A percentile compares a stretch with the other conserved stretches of the same genome.
These are phyloP conservation scores for Malania oleifera DNA, from an alignment of 164 flowering plant genomes.

Conservation along the genomic window DNA sequence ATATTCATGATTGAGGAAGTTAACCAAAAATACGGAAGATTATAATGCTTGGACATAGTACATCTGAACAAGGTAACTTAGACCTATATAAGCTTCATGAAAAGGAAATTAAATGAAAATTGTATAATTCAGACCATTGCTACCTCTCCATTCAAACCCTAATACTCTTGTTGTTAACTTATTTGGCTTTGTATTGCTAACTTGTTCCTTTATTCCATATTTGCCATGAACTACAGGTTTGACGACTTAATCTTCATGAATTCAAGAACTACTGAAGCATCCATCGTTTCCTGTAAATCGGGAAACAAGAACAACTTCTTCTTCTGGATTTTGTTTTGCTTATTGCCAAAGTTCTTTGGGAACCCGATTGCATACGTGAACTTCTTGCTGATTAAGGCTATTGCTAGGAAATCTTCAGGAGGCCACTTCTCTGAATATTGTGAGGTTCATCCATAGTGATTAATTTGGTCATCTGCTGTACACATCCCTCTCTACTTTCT, in stretches of 20 bases:
- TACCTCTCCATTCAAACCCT: too few relatives aligned
- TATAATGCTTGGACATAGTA: too few relatives aligned
- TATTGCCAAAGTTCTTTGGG: conserved; percentile 66
- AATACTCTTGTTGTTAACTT: too few relatives aligned
- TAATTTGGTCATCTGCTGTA: conserved; percentile 10
- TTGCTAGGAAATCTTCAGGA: conserved; percentile 52
- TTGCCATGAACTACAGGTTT: conserved; percentile 37
- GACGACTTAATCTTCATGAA: conserved; percentile 65
- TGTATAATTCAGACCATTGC: too few relatives aligned
- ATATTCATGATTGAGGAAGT: too few relatives aligned
- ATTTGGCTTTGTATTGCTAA: neutral
- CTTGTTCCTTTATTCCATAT: neutral
- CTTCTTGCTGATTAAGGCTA: conserved; percentile 57
- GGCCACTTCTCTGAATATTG: conserved; percentile 11
- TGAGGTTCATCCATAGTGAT: conserved; percentile 15
- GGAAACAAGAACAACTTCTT: conserved; percentile 73
- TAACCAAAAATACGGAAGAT: too few relatives aligned
- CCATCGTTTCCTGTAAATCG: conserved; percentile 74
- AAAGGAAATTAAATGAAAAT: too few relatives aligned
- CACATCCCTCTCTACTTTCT: conserved; percentile 1
- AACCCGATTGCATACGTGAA: conserved; percentile 35
- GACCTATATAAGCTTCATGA: too few relatives aligned
- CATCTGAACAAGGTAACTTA: too few relatives aligned
- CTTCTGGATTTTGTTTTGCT: conserved; percentile 62
- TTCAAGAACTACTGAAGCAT: conserved; percentile 60